Evolutionary conservation across 2,329 filamentous ascomycete species (phyloP), one percentile per base, ranked within the genome.

Genomic region (Hysterium pulicare): DNA sequence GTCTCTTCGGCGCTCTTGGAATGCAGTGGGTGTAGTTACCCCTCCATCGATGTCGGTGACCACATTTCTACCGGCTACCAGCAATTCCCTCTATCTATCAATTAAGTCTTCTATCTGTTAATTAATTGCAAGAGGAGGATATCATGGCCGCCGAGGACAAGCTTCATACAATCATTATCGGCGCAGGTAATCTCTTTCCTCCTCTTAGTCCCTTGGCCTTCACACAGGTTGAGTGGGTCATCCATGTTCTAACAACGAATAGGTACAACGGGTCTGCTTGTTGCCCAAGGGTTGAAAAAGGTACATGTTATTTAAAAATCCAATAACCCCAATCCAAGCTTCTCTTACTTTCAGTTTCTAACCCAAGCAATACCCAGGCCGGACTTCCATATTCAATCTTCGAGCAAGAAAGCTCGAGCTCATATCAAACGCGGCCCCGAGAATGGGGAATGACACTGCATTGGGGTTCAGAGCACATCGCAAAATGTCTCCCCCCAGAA

Each of bases 371-470:
- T 16, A 21, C n/a, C 36, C 3, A 38, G 36, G 36, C 36, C 21
- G 23, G 23, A 21, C 36, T 38, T 23, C 24, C 36, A 15, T 38
- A 38, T 23, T 28, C 36, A 13, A 13, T 38, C 36, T 38, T 15
- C 36, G 36, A 38, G 17, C 19, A 38, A 9, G 36, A 38, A 38
- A 38, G 21, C n/a, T 26, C 21, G 21, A 38, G 21, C 7, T 38
- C 46, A 7, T 44, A 49, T 33, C 51, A 52, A 31, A 50, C 55
- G 15, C 48, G 54, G 1, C 54, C 53, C 2, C 49, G 55, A 37
- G 53, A 57, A 51, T 57, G 51, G 53, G 54, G 54, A 44, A 59
- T 59, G 53, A 57, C 54, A 3, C 47, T 59, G 3, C 55, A 57
- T 33, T 54, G 55, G 53, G 53, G 53, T 33, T 40, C 44, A 9